Evolutionary conservation across 2,329 filamentous ascomycete species (phyloP).

Genomic region (Oidium heveae): DNA sequence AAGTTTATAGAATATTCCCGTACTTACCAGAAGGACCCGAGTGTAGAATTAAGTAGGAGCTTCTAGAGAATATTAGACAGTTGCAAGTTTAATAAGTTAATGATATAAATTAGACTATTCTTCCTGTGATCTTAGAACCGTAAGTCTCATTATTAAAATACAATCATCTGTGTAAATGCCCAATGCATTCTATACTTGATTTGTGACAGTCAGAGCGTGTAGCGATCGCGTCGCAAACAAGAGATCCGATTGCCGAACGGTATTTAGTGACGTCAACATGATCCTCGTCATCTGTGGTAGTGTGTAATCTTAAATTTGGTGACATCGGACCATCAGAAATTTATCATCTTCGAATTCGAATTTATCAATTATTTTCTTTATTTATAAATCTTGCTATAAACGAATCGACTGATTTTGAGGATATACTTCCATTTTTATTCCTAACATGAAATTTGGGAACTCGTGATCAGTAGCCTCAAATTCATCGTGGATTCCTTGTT

Average conservation of each 20-base stretch:
- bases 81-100: too few relatives aligned
- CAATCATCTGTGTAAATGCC: too few relatives aligned
- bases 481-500: not conserved
- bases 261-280: not conserved
- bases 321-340: not conserved
- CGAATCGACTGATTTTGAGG: not conserved
- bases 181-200: too few relatives aligned
- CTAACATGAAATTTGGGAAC: not conserved
- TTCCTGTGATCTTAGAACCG: too few relatives aligned
- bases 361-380: not conserved
- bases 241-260: not conserved
- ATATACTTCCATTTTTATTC: not conserved
- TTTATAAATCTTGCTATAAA: not conserved
- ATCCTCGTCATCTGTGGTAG: not conserved
- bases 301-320: not conserved
- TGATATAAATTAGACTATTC: too few relatives aligned
- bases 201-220: too few relatives aligned
- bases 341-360: not conserved
- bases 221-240: not conserved
- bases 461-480: not conserved
- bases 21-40: too few relatives aligned
- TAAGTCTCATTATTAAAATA: too few relatives aligned
- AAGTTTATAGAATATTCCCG: too few relatives aligned
- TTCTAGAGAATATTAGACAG: too few relatives aligned
- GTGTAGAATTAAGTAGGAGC: too few relatives aligned